Percentiles rank a stretch among this genome's conserved stretches.
These are phyloP conservation scores for Chloranthus sessilifolius DNA, from an alignment of 164 flowering plant species.

Conservation along the genomic window DNA sequence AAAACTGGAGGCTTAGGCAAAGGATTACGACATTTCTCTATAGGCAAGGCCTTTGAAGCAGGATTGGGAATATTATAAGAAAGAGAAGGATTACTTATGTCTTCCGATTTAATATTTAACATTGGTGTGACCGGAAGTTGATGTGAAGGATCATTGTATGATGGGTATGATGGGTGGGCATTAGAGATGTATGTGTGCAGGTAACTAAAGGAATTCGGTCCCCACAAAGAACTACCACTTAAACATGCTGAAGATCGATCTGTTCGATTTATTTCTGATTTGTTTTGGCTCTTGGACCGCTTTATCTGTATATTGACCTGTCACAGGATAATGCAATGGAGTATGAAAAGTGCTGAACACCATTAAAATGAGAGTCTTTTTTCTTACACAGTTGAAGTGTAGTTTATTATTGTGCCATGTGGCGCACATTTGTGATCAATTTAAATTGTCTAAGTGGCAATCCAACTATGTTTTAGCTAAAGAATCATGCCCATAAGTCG, in stretches of 20 bases:
- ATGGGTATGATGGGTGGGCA: constrained; percentile 21
- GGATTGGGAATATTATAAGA: constrained; percentile 32
- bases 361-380: neutral
- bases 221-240: constrained; percentile 19
- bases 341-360: neutral
- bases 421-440: no score
- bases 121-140: constrained; percentile 25
- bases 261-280: constrained; percentile 22
- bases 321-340: constrained; percentile 2
- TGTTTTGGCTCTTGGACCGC: constrained; percentile 23
- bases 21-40: constrained; percentile 28
- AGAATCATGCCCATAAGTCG: no score
- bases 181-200: constrained; percentile 19
- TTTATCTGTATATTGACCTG: constrained; percentile 32
- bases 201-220: constrained; percentile 24
- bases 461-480: no score
- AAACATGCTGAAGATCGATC: constrained; percentile 10
- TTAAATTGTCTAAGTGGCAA: no score
- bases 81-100: constrained; percentile 22
- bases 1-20: constrained; percentile 15
- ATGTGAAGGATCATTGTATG: constrained; percentile 24
- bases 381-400: no score
- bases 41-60: constrained; percentile 33
- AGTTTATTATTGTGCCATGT: no score
- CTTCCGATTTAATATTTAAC: constrained; percentile 26